Conservation (phyloP, 2,329 filamentous ascomycete genomes). For the Trichoderma sp. region DNA sequence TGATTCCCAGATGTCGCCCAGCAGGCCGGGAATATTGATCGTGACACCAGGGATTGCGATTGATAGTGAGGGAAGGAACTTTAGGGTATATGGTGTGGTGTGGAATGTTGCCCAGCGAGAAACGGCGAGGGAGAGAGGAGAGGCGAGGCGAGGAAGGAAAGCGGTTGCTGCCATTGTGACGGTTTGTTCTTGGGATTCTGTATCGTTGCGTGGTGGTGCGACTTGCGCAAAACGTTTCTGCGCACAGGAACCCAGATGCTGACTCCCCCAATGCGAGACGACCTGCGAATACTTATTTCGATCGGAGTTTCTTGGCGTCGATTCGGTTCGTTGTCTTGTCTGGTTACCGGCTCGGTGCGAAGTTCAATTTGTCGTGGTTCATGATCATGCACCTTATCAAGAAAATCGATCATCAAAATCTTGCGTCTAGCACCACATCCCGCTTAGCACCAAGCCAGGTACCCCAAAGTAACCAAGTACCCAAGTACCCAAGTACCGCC, state of each 20-base stretch:
- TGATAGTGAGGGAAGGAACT: slow-evolving; percentile 58
- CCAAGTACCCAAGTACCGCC: slow-evolving; percentile 8
- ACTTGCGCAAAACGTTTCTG: slow-evolving; percentile 21
- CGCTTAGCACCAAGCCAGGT: background rate
- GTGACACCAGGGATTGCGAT: slow-evolving; percentile 65
- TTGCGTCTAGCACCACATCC: slow-evolving; percentile 19
- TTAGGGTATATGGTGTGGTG: slow-evolving; percentile 50
- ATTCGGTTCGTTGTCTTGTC: background rate
- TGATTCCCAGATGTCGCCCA: slow-evolving; percentile 89
- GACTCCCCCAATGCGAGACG: background rate
- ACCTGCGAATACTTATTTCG: background rate
- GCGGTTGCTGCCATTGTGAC: slow-evolving; percentile 53
- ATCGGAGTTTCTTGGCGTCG: background rate
- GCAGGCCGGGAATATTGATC: slow-evolving; percentile 58
- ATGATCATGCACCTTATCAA: slow-evolving; percentile 12
- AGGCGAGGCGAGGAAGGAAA: slow-evolving; percentile 60
- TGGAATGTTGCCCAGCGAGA: slow-evolving; percentile 51
- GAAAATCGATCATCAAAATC: slow-evolving; percentile 28
- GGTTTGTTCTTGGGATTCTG: slow-evolving; percentile 13
- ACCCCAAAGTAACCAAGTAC: background rate
- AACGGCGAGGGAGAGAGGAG: slow-evolving; percentile 46
- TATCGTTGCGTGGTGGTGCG: slow-evolving; percentile 6
- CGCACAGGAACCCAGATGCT: background rate
- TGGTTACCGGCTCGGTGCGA: background rate
- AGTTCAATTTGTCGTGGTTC: slow-evolving; percentile 17